phyloP scores from a whole-genome alignment of 31 red algal species.

The Porphyra umbilicalis region DNA sequence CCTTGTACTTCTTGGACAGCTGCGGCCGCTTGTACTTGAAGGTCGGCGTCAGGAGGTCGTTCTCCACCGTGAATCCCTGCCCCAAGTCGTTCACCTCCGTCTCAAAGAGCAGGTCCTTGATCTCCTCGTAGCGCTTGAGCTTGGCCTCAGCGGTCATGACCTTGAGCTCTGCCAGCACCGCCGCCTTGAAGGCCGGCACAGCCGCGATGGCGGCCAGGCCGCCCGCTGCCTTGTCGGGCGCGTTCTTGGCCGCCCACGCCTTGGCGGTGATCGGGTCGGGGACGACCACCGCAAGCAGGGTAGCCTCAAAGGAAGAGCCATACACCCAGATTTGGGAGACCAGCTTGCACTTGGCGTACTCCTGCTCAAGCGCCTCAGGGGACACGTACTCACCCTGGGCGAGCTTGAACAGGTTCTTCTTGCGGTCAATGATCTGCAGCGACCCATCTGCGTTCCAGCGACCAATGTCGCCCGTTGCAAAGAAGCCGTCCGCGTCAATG shows the following conservation, averaged over 20 bases:
- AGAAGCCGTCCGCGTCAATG: conserved; percentile 83
- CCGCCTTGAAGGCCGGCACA: conserved; percentile 49
- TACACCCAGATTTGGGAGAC: conserved; percentile 88
- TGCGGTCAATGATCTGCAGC: conserved; percentile 85
- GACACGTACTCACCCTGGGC: conserved; percentile 94
- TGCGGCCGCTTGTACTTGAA: conserved; percentile 94
- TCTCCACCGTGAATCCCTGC: conserved; percentile 85
- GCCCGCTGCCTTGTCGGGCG: conserved; percentile 6
- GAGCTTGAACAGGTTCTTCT: conserved; percentile 96
- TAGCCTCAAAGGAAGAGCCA: conserved; percentile 60
- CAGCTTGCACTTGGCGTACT: conserved; percentile 70
- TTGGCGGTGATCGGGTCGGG: conserved; percentile 51
- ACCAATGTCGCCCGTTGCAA: conserved; percentile 86
- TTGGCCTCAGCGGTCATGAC: conserved; percentile 18
- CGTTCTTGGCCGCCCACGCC: conserved; percentile 27
- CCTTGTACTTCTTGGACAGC: conserved; percentile 56
- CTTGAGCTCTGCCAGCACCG: conserved; percentile 57
- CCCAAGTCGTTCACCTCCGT: conserved; percentile 69
- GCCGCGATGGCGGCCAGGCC: conserved; percentile 23
- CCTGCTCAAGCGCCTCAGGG: conserved; percentile 70
- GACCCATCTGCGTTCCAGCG: conserved; percentile 56
- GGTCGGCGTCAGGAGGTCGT: conserved; percentile 85
- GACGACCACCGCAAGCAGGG: conserved; percentile 75
- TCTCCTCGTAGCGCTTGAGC: conserved; percentile 85
- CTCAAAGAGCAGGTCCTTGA: conserved; percentile 63